Evolutionary conservation across 1,284 basidiomycete species (phyloP).

Genomic region (Moesziomyces globuligerus): DNA sequence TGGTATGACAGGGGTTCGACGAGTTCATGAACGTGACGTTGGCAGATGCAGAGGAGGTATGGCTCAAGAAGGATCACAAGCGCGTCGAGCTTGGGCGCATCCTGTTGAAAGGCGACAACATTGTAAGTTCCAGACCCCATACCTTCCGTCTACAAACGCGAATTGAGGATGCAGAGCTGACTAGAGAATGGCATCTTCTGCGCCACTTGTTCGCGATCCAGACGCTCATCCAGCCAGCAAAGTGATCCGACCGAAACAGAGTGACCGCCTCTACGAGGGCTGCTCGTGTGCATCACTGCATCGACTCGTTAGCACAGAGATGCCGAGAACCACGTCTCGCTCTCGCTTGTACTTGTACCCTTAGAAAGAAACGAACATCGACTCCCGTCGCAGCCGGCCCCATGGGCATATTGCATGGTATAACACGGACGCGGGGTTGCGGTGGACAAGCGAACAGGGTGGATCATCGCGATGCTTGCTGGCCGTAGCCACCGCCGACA

Average conservation of each 20-base stretch:
- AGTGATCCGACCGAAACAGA: slow-evolving; percentile 16
- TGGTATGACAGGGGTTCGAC: slow-evolving; percentile 82
- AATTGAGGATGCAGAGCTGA: not conserved
- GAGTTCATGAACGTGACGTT: slow-evolving; percentile 99
- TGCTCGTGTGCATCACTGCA: not conserved
- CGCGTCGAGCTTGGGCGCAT: slow-evolving; percentile 60
- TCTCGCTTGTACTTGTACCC: slow-evolving; percentile 40
- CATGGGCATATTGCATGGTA: not conserved
- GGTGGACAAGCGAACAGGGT: not conserved
- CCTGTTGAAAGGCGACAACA: slow-evolving; percentile 63
- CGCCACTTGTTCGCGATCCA: slow-evolving; percentile 6
- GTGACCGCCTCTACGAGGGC: not conserved
- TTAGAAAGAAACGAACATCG: not conserved
- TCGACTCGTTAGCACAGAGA: not conserved
- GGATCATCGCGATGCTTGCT: slow-evolving; percentile 36
- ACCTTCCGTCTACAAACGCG: not conserved
- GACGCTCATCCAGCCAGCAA: slow-evolving; percentile 60
- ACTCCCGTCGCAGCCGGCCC: not conserved
- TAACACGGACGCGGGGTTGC: not conserved
- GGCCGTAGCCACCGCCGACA: slow-evolving; percentile 22
- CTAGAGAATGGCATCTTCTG: not conserved
- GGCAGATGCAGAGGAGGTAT: slow-evolving; percentile 94
- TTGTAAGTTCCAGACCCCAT: slow-evolving; percentile 54
- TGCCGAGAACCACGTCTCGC: no score
- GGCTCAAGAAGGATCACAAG: slow-evolving; percentile 66